Evolutionary conservation across 1,284 basidiomycete genomes (phyloP).

Genomic region (Fomitopsis schrenkii): DNA sequence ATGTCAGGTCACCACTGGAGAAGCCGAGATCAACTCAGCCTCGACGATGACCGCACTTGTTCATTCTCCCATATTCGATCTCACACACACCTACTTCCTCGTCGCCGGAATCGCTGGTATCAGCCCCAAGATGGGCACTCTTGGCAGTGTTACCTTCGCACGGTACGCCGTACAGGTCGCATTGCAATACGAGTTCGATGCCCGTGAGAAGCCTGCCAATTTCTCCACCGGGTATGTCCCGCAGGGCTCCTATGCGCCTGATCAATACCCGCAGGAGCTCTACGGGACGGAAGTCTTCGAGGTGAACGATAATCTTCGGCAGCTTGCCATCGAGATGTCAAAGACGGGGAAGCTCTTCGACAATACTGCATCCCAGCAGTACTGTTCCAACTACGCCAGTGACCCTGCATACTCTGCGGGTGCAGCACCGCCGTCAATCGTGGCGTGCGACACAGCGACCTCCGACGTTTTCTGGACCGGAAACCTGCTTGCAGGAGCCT

Average conservation of each 20-base stretch:
- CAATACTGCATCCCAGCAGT: slow-evolving; percentile 26
- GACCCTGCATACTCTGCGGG: slow-evolving; percentile 17
- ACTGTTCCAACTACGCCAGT: slow-evolving; percentile 31
- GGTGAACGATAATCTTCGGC: slow-evolving; percentile 42
- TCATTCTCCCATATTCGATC: slow-evolving; percentile 34
- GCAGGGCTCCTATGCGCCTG: slow-evolving; percentile 31
- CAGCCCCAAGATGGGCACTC: slow-evolving; percentile 37
- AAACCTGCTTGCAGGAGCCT: slow-evolving; percentile 32
- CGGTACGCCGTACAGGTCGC: slow-evolving; percentile 41
- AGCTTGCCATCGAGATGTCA: slow-evolving; percentile 29
- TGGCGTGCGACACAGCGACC: slow-evolving; percentile 37
- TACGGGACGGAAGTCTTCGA: slow-evolving; percentile 52
- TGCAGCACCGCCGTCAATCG: slow-evolving; percentile 30
- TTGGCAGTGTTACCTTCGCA: slow-evolving; percentile 41
- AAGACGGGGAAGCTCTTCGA: slow-evolving; percentile 34
- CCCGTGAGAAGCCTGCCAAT: slow-evolving; percentile 37
- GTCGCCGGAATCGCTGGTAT: slow-evolving; percentile 45
- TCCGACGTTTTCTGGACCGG: slow-evolving; percentile 43
- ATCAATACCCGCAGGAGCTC: slow-evolving; percentile 26
- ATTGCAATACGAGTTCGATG: slow-evolving; percentile 43
- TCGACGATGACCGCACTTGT: slow-evolving; percentile 34
- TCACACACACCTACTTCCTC: slow-evolving; percentile 43
- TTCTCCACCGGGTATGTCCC: slow-evolving; percentile 41
- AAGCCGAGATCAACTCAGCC: slow-evolving; percentile 45
- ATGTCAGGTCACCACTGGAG: slow-evolving; percentile 36